Evolutionary conservation across 2,329 filamentous ascomycete species (phyloP).

Genomic region (Pestalotiopsis sp.): DNA sequence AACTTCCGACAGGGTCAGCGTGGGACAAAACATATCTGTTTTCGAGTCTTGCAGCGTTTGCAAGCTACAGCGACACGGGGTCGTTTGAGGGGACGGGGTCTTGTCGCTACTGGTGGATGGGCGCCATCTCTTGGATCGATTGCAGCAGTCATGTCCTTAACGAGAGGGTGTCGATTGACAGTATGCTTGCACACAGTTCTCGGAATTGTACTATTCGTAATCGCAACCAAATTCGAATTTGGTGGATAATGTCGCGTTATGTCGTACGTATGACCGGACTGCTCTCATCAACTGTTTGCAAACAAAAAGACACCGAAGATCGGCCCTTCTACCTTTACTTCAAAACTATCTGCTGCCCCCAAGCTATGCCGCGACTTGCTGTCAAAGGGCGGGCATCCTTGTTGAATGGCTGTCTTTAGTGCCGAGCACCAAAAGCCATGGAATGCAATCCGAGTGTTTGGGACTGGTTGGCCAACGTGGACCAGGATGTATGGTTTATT

Average conservation of each 20-base stretch:
- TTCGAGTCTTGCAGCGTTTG: constrained; percentile 22
- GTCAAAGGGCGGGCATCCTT: background rate
- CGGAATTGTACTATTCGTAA: background rate
- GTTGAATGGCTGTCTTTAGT: background rate
- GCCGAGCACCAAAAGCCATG: background rate
- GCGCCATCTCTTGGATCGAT: background rate
- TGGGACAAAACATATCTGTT: constrained; percentile 20
- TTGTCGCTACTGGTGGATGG: background rate
- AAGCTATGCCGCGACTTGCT: background rate
- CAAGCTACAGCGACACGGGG: constrained; percentile 23
- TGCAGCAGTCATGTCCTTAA: background rate
- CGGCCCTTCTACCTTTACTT: background rate
- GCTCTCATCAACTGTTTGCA: background rate
- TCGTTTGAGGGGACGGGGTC: constrained; percentile 17
- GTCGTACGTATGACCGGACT: background rate
- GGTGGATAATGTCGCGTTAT: background rate
- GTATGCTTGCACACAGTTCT: background rate
- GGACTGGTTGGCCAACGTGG: background rate
- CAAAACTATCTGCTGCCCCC: background rate
- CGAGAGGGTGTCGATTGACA: background rate
- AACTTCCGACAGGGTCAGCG: background rate
- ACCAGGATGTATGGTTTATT: background rate
- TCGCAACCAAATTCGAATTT: background rate
- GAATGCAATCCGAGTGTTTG: background rate
- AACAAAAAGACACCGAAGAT: background rate